Evolutionary conservation across 306 rosid species (phyloP), one percentile per base, ranked within the genome.

Genomic region (Coriaria nepalensis): DNA sequence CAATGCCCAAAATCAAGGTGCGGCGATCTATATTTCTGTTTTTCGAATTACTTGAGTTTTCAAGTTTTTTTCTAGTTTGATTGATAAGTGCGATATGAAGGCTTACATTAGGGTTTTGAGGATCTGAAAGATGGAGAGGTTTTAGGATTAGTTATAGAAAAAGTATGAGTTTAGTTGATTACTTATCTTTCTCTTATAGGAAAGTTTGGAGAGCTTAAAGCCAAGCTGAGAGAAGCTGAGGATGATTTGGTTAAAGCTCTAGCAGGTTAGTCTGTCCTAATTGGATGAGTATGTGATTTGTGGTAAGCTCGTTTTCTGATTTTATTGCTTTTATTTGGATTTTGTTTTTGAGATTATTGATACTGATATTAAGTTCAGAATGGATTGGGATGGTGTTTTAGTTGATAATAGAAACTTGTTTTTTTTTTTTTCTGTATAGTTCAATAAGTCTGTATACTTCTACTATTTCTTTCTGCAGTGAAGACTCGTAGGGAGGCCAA

Each of bases 401-500:
- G 29, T 20, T 20, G 29, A 20, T 20, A 20, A 20, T 20, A 20
- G 29, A 20, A 20, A 20, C 6, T 57, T 43, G 46, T 35, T 40
- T 40, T 10, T 5, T 29, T 10, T 35, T 40, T 40, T 10, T 5
- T 29, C 12, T 8, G 13, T 14, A 7, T 35, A 37, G 46, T 40
- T 39, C 10, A 6, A 45, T 5, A 13, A 43, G 35, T 33, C 35
- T 49, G 48, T 14, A 11, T 47, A 43, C 51, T 46, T 42, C 34
- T 37, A 47, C 53, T 56, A 34, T 42, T 48, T 20, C 29, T 37
- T 65, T 14, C 7, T 63, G 56, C 68, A 90, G 95, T 62, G 45
- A 81, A 81, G 76, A 79, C 88, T 20, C 90, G 87, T 40, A 81
- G 62, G 67, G 95, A 84, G 73, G 95, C 82, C 13, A 79, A 67